Percentiles rank a stretch among this genome's conserved stretches.
Evolutionary conservation across 768 basidiomycete genomes (phyloP).

Genomic region (Pilatotrama ljubarskyi): DNA sequence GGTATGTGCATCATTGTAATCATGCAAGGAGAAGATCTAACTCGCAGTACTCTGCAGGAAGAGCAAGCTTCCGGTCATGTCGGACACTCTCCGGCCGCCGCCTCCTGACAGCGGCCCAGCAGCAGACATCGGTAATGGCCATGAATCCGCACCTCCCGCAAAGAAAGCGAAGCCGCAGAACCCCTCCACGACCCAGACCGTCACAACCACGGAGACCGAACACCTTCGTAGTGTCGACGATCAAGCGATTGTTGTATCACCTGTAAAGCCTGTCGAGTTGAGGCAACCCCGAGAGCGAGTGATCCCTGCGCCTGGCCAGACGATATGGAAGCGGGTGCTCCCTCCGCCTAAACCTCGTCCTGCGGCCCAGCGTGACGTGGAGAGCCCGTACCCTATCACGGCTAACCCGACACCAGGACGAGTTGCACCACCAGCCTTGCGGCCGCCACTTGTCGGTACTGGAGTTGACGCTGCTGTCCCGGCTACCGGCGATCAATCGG

Average conservation of each 20-base stretch:
- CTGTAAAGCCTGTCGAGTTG: not conserved
- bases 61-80: constrained; percentile 21
- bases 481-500: not conserved
- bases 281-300: not conserved
- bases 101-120: not conserved
- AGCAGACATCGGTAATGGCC: not conserved
- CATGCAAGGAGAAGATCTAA: too few species aligned
- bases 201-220: too few species aligned
- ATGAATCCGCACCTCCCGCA: not conserved
- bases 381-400: not conserved
- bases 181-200: too few species aligned
- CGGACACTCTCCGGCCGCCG: constrained; percentile 22
- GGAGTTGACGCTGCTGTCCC: not conserved
- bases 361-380: too few species aligned
- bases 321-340: not conserved
- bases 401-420: not conserved
- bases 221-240: too few species aligned
- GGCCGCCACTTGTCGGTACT: not conserved
- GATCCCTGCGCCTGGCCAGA: not conserved
- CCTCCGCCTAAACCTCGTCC: not conserved
- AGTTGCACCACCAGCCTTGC: not conserved
- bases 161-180: not conserved
- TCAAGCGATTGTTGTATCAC: too few species aligned
- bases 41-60: not conserved
- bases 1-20: constrained; percentile 9